phyloP scores from a whole-genome alignment of 441 rosid genomes.

The Daphne laureola region DNA sequence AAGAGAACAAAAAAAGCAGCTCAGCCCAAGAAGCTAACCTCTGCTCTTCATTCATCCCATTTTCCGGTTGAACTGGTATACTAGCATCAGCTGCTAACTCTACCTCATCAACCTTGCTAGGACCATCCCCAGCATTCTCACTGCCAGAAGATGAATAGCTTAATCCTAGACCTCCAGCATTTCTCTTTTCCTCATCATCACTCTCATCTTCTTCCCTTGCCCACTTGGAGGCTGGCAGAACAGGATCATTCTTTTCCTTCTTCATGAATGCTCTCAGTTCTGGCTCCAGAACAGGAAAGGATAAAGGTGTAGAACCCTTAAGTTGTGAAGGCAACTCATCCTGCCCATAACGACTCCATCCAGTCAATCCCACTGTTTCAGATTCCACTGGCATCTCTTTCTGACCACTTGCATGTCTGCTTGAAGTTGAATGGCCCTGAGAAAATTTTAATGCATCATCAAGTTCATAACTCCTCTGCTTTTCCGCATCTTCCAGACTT shows the following conservation, averaged over 20 bases:
- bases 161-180: slow-evolving; percentile 46
- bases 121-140: slow-evolving; percentile 68
- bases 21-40: slow-evolving; percentile 32
- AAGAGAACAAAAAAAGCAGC: not conserved
- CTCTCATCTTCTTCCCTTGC: slow-evolving; percentile 89
- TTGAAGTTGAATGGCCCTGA: slow-evolving; percentile 41
- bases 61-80: slow-evolving; percentile 47
- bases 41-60: slow-evolving; percentile 78
- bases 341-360: slow-evolving; percentile 39
- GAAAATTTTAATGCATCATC: slow-evolving; percentile 65
- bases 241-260: slow-evolving; percentile 73
- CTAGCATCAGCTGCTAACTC: slow-evolving; percentile 46
- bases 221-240: slow-evolving; percentile 94
- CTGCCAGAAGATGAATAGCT: slow-evolving; percentile 93
- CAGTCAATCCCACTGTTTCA: slow-evolving; percentile 38
- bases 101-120: slow-evolving; percentile 48
- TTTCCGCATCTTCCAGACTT: slow-evolving; percentile 95
- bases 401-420: slow-evolving; percentile 39
- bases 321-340: slow-evolving; percentile 37
- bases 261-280: slow-evolving; percentile 54
- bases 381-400: slow-evolving; percentile 45
- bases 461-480: slow-evolving; percentile 76
- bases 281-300: slow-evolving; percentile 55
- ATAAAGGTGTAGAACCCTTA: slow-evolving; percentile 34
- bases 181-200: slow-evolving; percentile 75